These are phyloP conservation scores for Blastobotrys illinoisensis DNA, from an alignment of 1,139 yeast genomes.

Conservation along the genomic window DNA sequence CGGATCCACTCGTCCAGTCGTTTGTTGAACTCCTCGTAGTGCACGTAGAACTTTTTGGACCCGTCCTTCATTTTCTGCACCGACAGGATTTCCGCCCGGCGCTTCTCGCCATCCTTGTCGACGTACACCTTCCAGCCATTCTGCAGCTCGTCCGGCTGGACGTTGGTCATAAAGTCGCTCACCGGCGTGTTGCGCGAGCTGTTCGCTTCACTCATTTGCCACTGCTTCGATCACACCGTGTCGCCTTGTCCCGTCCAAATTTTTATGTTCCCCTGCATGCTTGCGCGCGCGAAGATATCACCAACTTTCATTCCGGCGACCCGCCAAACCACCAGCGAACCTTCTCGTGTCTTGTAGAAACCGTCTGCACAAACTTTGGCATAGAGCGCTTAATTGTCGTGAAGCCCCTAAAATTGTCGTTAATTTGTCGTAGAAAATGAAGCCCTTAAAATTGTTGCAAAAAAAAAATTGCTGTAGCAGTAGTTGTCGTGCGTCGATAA, in stretches of 20 bases:
- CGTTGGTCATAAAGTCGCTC: background rate
- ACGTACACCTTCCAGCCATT: slow-evolving; percentile 76
- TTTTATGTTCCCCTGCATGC: background rate
- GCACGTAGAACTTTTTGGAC: slow-evolving; percentile 79
- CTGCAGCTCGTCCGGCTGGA: background rate
- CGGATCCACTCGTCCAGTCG: slow-evolving; percentile 92
- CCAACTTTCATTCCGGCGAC: background rate
- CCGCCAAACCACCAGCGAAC: too few relatives aligned
- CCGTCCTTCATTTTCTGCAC: slow-evolving; percentile 64
- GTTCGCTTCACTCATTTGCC: background rate
- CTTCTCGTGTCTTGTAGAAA: too few relatives aligned
- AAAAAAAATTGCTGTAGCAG: too few relatives aligned
- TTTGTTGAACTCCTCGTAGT: slow-evolving; percentile 89
- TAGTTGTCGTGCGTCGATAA: too few relatives aligned
- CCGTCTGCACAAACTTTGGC: too few relatives aligned
- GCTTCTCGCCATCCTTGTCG: slow-evolving; percentile 68
- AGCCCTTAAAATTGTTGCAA: too few relatives aligned
- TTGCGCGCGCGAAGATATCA: background rate
- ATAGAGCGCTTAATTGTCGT: too few relatives aligned
- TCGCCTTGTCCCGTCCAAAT: background rate
- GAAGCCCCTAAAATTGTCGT: too few relatives aligned
- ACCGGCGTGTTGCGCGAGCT: background rate
- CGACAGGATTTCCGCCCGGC: slow-evolving; percentile 83
- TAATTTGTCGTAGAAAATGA: too few relatives aligned
- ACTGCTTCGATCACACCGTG: background rate